These are phyloP conservation scores for Saccharomycopsis fermentans DNA, from an alignment of 805 yeast species.

Conservation along the genomic window DNA sequence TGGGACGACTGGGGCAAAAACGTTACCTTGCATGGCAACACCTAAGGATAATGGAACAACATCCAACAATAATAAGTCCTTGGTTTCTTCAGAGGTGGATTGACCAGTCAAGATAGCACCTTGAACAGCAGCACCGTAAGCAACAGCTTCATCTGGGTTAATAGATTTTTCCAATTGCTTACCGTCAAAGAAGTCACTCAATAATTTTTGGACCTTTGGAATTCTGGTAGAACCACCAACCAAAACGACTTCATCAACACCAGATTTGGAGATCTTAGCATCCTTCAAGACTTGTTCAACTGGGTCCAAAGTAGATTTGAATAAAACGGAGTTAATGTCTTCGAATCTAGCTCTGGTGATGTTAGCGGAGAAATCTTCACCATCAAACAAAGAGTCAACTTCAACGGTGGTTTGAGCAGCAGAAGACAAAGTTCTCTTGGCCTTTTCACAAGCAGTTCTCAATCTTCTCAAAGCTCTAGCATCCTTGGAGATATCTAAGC, in stretches of 20 bases:
- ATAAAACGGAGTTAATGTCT: slow-evolving; percentile 85
- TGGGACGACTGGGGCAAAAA: slow-evolving; percentile 97
- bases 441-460: slow-evolving; percentile 98
- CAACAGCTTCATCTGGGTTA: slow-evolving; percentile 99
- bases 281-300: slow-evolving; percentile 94
- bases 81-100: slow-evolving; percentile 80
- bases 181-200: slow-evolving; percentile 92
- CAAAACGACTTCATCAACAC: slow-evolving; percentile 87
- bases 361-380: slow-evolving; percentile 90
- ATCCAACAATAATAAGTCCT: slow-evolving; percentile 90
- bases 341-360: slow-evolving; percentile 98
- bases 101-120: slow-evolving; percentile 97
- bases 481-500: slow-evolving; percentile 79
- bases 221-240: slow-evolving; percentile 99
- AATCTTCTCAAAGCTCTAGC: slow-evolving; percentile 96
- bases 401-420: slow-evolving; percentile 94
- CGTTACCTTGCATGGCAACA: slow-evolving; percentile 99
- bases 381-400: slow-evolving; percentile 90
- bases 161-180: slow-evolving; percentile 93
- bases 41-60: slow-evolving; percentile 98
- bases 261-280: slow-evolving; percentile 72
- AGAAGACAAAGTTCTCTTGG: slow-evolving; percentile 95
- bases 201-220: slow-evolving; percentile 93
- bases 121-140: slow-evolving; percentile 99
- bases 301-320: slow-evolving; percentile 90